Percentiles rank a stretch among this genome's conserved stretches.
Evolutionary conservation across 441 rosid genomes (phyloP).

Genomic region (Rhodomyrtus psidioides): DNA sequence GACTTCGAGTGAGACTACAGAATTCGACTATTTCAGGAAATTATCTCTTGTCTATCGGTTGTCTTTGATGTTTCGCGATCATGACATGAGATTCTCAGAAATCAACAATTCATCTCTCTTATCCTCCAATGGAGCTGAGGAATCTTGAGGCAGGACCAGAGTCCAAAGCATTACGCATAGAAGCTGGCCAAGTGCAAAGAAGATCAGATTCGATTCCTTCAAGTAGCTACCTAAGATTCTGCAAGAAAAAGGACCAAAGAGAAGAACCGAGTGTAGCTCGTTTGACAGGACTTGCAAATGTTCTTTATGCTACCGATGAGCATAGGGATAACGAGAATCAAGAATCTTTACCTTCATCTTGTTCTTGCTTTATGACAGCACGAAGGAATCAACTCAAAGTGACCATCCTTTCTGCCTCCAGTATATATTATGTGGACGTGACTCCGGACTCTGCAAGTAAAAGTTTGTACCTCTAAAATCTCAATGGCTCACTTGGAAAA

Average conservation of each 20-base stretch:
- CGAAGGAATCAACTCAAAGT: not conserved
- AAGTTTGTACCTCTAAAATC: not conserved
- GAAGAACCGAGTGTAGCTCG: not conserved
- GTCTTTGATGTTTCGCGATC: not conserved
- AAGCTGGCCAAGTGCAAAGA: not conserved
- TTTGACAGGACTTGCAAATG: not conserved
- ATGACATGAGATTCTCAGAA: not conserved
- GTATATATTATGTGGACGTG: not conserved
- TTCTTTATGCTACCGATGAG: not conserved
- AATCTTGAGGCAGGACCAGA: not conserved
- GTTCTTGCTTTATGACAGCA: slow-evolving; percentile 15
- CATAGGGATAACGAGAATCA: not conserved
- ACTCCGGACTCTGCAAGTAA: not conserved
- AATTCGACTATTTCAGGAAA: not conserved
- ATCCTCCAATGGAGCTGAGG: not conserved
- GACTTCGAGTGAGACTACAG: not conserved
- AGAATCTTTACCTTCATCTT: not conserved
- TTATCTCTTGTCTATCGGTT: not conserved
- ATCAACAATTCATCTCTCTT: not conserved
- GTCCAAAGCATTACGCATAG: not conserved
- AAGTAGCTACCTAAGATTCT: not conserved
- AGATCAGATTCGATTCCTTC: not conserved
- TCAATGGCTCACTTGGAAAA: slow-evolving; percentile 36
- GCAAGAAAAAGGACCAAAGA: not conserved
- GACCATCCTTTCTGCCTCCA: not conserved